These are phyloP conservation scores for Cladosporium sp. DNA, from an alignment of 2,329 filamentous ascomycete species.

Conservation along the genomic window DNA sequence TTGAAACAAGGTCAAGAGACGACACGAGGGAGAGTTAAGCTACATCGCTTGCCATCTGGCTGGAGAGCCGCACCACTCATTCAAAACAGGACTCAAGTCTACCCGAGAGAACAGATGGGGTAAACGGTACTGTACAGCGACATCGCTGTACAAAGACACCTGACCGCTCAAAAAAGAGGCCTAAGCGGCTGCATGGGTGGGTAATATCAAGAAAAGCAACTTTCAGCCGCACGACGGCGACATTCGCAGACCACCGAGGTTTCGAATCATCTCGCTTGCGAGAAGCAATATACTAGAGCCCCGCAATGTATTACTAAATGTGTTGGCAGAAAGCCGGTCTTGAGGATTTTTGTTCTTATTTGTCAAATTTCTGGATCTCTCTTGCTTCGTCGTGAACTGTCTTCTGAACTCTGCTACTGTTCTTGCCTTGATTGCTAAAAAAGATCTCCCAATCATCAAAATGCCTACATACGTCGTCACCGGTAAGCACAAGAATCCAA, in stretches of 20 bases:
- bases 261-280: neutral
- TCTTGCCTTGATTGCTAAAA: neutral
- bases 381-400: neutral
- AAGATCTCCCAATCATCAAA: neutral
- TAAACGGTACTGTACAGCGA: neutral
- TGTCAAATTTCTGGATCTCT: neutral
- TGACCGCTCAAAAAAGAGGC: neutral
- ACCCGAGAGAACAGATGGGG: neutral
- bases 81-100: neutral
- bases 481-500: neutral
- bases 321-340: neutral
- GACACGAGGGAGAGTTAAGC: neutral
- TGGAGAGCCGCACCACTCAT: conserved; percentile 8
- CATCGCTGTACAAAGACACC: neutral
- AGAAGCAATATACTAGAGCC: neutral
- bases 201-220: conserved; percentile 6
- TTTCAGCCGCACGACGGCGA: conserved; percentile 17
- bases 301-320: conserved; percentile 19
- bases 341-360: neutral
- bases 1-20: neutral
- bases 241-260: conserved; percentile 9
- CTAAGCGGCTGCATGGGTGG: conserved; percentile 12
- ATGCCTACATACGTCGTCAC: conserved; percentile 20
- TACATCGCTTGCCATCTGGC: conserved; percentile 1
- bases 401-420: neutral